Percentiles rank a stretch among this genome's conserved stretches.
These are phyloP conservation scores for Saxophila tyrrhenica DNA, from an alignment of 495 filamentous ascomycete genomes.

Conservation along the genomic window DNA sequence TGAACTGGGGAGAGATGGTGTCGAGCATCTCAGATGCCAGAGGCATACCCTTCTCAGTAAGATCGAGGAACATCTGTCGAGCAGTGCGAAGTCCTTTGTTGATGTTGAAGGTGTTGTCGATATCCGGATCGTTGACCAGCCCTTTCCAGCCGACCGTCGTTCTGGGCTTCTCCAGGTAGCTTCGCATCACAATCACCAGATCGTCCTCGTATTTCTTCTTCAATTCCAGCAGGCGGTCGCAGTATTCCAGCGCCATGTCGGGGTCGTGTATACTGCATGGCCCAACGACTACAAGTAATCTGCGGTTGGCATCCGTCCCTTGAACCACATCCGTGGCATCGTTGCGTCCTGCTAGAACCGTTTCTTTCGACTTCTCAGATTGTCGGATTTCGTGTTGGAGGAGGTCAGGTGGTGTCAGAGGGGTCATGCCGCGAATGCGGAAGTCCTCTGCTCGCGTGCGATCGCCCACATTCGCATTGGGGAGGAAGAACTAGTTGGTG, in stretches of 20 bases:
- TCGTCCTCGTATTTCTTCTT: slow-evolving; percentile 86
- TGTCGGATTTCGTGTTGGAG: slow-evolving; percentile 90
- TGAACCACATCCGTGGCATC: slow-evolving; percentile 75
- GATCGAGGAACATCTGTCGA: slow-evolving; percentile 85
- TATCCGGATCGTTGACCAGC: slow-evolving; percentile 96
- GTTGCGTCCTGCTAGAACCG: slow-evolving; percentile 68
- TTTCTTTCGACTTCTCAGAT: slow-evolving; percentile 62
- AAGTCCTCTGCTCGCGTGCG: slow-evolving; percentile 68
- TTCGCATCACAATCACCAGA: slow-evolving; percentile 91
- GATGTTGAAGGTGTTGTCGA: slow-evolving; percentile 97
- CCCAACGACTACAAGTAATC: slow-evolving; percentile 85
- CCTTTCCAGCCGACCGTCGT: slow-evolving; percentile 99
- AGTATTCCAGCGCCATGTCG: slow-evolving; percentile 83
- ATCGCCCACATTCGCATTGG: slow-evolving; percentile 73
- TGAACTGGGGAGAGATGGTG: slow-evolving; percentile 95
- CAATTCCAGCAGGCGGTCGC: slow-evolving; percentile 64
- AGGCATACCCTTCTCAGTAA: slow-evolving; percentile 94
- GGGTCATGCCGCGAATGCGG: slow-evolving; percentile 78
- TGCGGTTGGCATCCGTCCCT: slow-evolving; percentile 58
- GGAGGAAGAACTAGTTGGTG: slow-evolving; percentile 59
- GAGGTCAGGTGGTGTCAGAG: slow-evolving; percentile 82
- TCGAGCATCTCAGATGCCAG: slow-evolving; percentile 97
- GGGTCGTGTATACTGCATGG: slow-evolving; percentile 98
- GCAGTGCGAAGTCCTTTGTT: slow-evolving; percentile 88
- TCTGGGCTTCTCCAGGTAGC: slow-evolving; percentile 96